Base-by-base conservation (phyloP, 2,329 filamentous ascomycete genomes). In the Paecilomyces variotii region DNA sequence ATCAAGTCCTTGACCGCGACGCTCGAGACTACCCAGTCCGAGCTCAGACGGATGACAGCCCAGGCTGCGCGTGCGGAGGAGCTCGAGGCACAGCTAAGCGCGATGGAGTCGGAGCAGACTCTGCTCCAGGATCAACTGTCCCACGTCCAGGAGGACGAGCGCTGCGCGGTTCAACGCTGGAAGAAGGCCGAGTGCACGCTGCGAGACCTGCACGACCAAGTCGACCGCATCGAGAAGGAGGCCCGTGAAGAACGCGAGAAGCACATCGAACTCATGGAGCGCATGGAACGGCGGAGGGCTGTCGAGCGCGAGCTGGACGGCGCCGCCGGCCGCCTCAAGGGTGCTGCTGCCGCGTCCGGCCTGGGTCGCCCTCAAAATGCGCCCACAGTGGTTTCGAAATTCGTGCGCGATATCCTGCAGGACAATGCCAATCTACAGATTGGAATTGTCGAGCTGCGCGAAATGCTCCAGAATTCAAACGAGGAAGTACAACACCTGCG, bases 391-490 rank as follows among this genome's bases (percentile, higher is more conserved):
- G 90, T 97, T n/a, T 92, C 90, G 24, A 90, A 95, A 69, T 97
- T 99, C 66, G 94, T 99, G 58, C 91, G 92, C 65, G 94, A 97
- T 71, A 89, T 99, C 58, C 79, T 99, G 19, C 88, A 96, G 68
- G 94, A 99, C 72, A 99, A 99, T 69, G 91, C 92, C 9, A 96
- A 91, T 65, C 78, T 99, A 52, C 94, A 99, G 72, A 82, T 94
- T 62, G 91, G 91, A 14, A 95, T 97, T 60, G 85, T 92, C 56
- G 94, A 99, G 76, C 78, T 99, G 54, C 84, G 92, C 19, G 92
- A 96, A 70, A 87, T 99, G 85, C 81, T 99, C 25, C 83, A 91
- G 67, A 91, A 85, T 70, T 96, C 93, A 2, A 96, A 97, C 68
- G 90, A 96, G 67, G 93, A 99, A 74, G 94, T 97, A 2, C 91